Percentiles rank a stretch among this genome's conserved stretches.
phyloP scores from a whole-genome alignment of 345 rosid genomes.

The Eucalyptus virginea region DNA sequence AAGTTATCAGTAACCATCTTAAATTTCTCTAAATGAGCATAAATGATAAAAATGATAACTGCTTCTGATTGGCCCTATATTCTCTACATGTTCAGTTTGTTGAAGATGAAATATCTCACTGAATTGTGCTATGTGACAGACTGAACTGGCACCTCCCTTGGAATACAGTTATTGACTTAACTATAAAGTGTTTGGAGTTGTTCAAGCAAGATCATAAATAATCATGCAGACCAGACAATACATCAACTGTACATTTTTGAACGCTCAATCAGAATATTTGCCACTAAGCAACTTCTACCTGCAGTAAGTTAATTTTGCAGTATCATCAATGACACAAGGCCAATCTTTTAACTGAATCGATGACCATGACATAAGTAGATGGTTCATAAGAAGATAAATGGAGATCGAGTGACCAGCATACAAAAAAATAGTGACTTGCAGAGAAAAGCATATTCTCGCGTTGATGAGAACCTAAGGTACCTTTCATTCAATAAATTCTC shows the following conservation, averaged over 20 bases:
- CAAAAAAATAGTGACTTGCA: neutral
- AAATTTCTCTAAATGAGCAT: neutral
- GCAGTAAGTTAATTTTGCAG: neutral
- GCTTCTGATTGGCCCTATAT: neutral
- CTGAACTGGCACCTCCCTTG: neutral
- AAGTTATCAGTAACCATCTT: neutral
- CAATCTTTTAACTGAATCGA: neutral
- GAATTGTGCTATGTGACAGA: neutral
- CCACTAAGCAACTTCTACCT: neutral
- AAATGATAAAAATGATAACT: neutral
- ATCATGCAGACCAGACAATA: neutral
- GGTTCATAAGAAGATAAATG: neutral
- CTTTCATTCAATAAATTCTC: constrained; percentile 81
- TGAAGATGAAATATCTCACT: neutral
- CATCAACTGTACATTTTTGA: neutral
- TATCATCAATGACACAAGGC: neutral
- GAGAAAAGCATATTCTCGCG: neutral
- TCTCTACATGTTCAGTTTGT: neutral
- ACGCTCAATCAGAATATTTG: neutral
- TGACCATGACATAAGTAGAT: neutral
- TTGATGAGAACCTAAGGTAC: constrained; percentile 18
- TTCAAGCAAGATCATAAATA: neutral
- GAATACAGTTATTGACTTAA: neutral
- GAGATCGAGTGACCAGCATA: neutral
- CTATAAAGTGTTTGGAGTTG: neutral